phyloP scores from a whole-genome alignment of 2,329 filamentous ascomycete species.

The Trichoderma sp. region DNA sequence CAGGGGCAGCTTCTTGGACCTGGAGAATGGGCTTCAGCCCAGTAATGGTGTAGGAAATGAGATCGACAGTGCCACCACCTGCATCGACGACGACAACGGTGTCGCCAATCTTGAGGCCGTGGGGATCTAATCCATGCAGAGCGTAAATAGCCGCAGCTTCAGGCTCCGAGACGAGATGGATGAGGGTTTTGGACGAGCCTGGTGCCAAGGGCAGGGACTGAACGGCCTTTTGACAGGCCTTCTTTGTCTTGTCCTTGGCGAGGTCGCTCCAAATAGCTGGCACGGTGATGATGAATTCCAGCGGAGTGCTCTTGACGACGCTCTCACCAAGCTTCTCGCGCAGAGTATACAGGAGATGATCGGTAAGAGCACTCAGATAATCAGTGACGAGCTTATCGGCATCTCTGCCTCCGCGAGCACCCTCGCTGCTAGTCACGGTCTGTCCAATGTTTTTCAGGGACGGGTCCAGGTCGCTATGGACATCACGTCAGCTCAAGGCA shows the following conservation, averaged over 20 bases:
- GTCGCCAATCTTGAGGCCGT: conserved; percentile 40
- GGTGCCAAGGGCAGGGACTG: conserved; percentile 27
- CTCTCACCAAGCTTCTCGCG: conserved; percentile 41
- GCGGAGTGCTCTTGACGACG: conserved; percentile 39
- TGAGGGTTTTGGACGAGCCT: conserved; percentile 26
- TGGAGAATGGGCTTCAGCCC: conserved; percentile 42
- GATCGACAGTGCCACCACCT: conserved; percentile 50
- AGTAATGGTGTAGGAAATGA: conserved; percentile 49
- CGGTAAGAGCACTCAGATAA: conserved; percentile 44
- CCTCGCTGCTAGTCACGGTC: conserved; percentile 27
- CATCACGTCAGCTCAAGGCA: neutral
- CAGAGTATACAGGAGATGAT: conserved; percentile 44
- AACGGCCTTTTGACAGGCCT: conserved; percentile 39
- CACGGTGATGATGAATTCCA: conserved; percentile 53
- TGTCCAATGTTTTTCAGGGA: conserved; percentile 34
- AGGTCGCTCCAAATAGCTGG: conserved; percentile 55
- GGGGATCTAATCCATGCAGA: conserved; percentile 39
- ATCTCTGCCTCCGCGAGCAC: conserved; percentile 31
- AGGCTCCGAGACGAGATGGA: conserved; percentile 47
- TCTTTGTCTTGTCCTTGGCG: conserved; percentile 47
- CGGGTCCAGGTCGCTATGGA: conserved; percentile 36
- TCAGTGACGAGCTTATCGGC: conserved; percentile 44
- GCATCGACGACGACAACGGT: conserved; percentile 51
- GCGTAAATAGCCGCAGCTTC: conserved; percentile 49
- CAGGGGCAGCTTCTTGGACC: conserved; percentile 44